Percentiles rank a stretch among this genome's conserved stretches.
Conservation (phyloP, 495 filamentous ascomycete genomes). For the Penicillium bialowiezense region DNA sequence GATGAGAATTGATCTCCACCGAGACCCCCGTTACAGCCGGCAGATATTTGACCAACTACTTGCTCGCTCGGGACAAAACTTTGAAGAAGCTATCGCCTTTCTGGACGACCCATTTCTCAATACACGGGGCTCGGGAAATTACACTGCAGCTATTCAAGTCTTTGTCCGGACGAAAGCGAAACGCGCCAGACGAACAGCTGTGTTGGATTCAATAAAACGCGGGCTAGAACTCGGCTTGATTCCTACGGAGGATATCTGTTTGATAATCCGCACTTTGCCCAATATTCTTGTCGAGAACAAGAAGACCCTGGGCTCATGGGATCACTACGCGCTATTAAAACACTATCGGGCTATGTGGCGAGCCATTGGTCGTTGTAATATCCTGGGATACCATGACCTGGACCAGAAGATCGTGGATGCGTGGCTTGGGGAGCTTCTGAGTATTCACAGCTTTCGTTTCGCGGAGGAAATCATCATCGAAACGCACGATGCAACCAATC, state of each 20-base stretch:
- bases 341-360: conserved; percentile 37
- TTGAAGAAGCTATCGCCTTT: conserved; percentile 33
- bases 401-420: conserved; percentile 22
- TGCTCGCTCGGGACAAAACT: conserved; percentile 9
- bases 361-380: conserved; percentile 37
- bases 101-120: conserved; percentile 44
- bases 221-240: conserved; percentile 41
- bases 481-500: conserved; percentile 17
- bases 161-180: conserved; percentile 15
- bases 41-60: conserved; percentile 40
- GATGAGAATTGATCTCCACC: conserved; percentile 35
- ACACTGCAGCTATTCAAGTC: conserved; percentile 22
- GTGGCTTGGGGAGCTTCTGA: conserved; percentile 33
- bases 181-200: conserved; percentile 9
- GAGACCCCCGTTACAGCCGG: conserved; percentile 39
- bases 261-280: conserved; percentile 28
- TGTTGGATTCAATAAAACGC: conserved; percentile 30
- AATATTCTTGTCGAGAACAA: conserved; percentile 18
- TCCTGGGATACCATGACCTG: conserved; percentile 35
- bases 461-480: conserved; percentile 33
- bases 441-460: conserved; percentile 19
- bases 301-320: conserved; percentile 13
- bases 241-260: conserved; percentile 31
- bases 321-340: conserved; percentile 13
- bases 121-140: conserved; percentile 39